Evolutionary conservation across 306 rosid species (phyloP), one percentile per base, ranked within the genome.

Genomic region (Sechiopsis laciniata): DNA sequence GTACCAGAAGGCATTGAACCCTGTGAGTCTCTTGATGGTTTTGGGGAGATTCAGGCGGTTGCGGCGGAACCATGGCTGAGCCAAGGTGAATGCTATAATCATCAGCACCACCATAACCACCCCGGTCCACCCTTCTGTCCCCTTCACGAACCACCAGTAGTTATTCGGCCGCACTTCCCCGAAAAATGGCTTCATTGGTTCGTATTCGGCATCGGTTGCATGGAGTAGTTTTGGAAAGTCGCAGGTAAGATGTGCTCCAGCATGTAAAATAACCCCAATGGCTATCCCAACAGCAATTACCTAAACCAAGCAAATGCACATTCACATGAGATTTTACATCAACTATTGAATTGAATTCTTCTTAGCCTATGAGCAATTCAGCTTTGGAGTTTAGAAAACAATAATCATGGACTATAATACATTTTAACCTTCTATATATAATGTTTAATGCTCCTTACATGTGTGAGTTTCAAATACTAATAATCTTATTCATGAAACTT

Each of bases 101-200:
- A 93, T 93, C 5, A 90, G 86, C 64, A 86, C 91, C 82, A 93
- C 82, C 56, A 93, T 93, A 32, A 82, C 65, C 74, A 93, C 77
- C 7, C 98, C 97, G 0, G 97, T 93, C 97, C 96, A 90, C 16
- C 97, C 98, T 80, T 90, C 97, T 0, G 81, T 90, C 8, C 97
- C 97, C 73, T 88, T 90, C 51, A 90, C 92, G 17, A 94, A 94
- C 98, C 98, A 94, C 98, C 98, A 90, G 17, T 94, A 94, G 24
- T 83, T 68, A 2, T 85, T 65, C 8, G 97, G 98, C 58, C 89
- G 80, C 0, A 79, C 54, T 0, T 83, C 17, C 20, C 96, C 95
- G 14, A 90, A 94, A 74, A 70, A 90, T 0, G 61, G 84, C 77
- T 79, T 74, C 95, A 94, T 83, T 15, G 91, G 87, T 73, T 74